These are phyloP conservation scores for Vairimorpha ceranae DNA, from an alignment of 371 early-diverging fungal species.

Conservation along the genomic window DNA sequence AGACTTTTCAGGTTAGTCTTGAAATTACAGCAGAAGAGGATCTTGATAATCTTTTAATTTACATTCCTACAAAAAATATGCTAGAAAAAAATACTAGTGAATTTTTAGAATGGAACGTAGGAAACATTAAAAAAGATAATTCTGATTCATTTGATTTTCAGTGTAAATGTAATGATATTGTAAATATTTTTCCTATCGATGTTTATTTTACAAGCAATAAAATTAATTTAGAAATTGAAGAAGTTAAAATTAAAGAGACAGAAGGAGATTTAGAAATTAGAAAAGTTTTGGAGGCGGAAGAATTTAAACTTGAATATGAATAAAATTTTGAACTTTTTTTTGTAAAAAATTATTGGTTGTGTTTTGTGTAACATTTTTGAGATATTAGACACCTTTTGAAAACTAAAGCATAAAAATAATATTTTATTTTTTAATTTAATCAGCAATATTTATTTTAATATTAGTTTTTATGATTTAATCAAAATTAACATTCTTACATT, in stretches of 20 bases:
- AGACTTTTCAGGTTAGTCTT: slow-evolving; percentile 33
- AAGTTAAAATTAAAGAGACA: slow-evolving; percentile 2
- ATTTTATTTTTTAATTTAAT: too few species aligned
- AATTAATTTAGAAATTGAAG: slow-evolving; percentile 22
- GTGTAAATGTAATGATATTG: slow-evolving; percentile 30
- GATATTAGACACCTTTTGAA: too few species aligned
- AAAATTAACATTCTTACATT: too few species aligned
- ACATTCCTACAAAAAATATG: slow-evolving; percentile 32
- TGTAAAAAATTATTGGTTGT: too few species aligned
- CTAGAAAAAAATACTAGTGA: slow-evolving; percentile 15
- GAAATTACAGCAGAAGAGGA: slow-evolving; percentile 40
- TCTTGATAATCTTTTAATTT: slow-evolving; percentile 34
- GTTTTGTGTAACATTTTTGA: too few species aligned
- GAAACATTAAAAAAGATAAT: slow-evolving; percentile 19
- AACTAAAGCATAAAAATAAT: too few species aligned
- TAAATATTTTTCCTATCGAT: slow-evolving; percentile 53
- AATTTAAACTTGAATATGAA: slow-evolving; percentile 40
- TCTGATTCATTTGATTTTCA: slow-evolving; percentile 45
- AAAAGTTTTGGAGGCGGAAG: slow-evolving; percentile 44
- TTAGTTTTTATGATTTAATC: too few species aligned
- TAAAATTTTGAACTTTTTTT: slow-evolving; percentile 13
- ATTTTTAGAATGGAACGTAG: slow-evolving; percentile 30
- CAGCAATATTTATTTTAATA: too few species aligned
- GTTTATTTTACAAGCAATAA: slow-evolving; percentile 29
- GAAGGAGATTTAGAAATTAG: slow-evolving; percentile 35